These are phyloP conservation scores for Nakaseomyces uthaithaninus DNA, from an alignment of 1,139 yeast genomes.

Conservation along the genomic window DNA sequence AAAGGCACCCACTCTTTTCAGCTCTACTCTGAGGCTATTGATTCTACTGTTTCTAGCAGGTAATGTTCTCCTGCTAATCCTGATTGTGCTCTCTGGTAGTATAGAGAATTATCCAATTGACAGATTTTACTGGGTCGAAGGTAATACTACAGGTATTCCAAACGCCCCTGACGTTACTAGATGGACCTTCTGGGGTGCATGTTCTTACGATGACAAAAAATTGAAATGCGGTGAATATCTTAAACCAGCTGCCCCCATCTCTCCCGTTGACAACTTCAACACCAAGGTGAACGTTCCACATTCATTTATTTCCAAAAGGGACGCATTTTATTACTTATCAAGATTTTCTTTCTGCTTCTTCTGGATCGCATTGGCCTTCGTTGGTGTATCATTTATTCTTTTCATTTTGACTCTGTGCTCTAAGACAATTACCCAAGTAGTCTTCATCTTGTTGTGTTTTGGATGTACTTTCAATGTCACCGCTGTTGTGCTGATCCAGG, in stretches of 20 bases:
- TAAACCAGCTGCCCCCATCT: slow-evolving; percentile 58
- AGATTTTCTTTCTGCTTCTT: slow-evolving; percentile 64
- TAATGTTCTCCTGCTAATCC: slow-evolving; percentile 48
- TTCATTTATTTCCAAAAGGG: slow-evolving; percentile 48
- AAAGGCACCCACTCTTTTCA: slow-evolving; percentile 1
- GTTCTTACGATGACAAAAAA: slow-evolving; percentile 33
- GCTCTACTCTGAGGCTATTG: slow-evolving; percentile 8
- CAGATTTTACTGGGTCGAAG: slow-evolving; percentile 63
- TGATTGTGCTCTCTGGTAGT: slow-evolving; percentile 61
- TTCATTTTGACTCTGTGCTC: slow-evolving; percentile 38
- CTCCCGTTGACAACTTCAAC: slow-evolving; percentile 65
- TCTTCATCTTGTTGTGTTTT: slow-evolving; percentile 44
- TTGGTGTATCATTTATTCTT: slow-evolving; percentile 40
- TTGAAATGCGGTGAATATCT: slow-evolving; percentile 31
- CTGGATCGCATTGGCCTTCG: slow-evolving; percentile 52
- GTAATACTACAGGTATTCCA: slow-evolving; percentile 50
- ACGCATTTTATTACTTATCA: slow-evolving; percentile 57
- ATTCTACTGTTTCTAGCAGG: slow-evolving; percentile 31
- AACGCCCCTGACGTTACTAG: slow-evolving; percentile 50
- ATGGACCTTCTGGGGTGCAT: slow-evolving; percentile 83
- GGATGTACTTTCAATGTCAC: slow-evolving; percentile 50
- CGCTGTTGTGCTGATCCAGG: slow-evolving; percentile 59
- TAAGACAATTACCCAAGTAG: slow-evolving; percentile 43
- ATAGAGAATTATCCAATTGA: slow-evolving; percentile 53
- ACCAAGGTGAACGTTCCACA: slow-evolving; percentile 48